A percentile compares a stretch with the other conserved stretches of the same genome.
phyloP scores from a whole-genome alignment of 305 asterid genomes.

The Fraxinus paxiana region DNA sequence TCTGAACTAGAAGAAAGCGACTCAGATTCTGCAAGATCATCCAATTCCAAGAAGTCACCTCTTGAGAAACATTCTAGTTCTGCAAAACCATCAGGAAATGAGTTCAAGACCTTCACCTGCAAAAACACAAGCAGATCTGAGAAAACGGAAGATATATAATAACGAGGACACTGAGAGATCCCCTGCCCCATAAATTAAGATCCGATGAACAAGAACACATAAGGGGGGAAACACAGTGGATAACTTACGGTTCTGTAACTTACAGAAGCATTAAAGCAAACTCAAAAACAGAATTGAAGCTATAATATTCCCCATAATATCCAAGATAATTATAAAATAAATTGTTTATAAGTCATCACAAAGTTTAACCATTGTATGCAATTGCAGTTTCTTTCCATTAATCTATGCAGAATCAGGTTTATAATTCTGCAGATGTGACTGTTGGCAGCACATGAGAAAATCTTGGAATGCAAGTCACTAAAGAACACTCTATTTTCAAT shows the following conservation, averaged over 20 bases:
- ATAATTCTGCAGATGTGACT: not conserved
- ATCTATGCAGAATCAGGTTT: not conserved
- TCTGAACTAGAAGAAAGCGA: slow-evolving; percentile 58
- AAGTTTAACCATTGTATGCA: not conserved
- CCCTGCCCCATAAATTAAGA: not conserved
- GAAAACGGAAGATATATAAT: not conserved
- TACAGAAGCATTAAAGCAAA: not conserved
- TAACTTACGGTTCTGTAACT: not conserved
- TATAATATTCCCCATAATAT: not conserved
- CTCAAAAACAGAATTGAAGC: not conserved
- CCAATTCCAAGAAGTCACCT: slow-evolving; percentile 61
- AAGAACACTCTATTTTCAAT: not conserved
- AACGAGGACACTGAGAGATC: not conserved
- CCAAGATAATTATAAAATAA: not conserved
- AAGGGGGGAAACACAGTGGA: not conserved
- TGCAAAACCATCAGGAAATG: slow-evolving; percentile 8
- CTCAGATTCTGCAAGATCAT: slow-evolving; percentile 46
- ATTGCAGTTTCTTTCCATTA: not conserved
- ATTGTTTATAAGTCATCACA: not conserved
- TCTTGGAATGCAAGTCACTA: not conserved
- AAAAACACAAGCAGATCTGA: not conserved
- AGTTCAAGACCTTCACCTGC: slow-evolving; percentile 1
- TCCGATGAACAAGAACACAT: not conserved
- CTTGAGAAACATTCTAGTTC: slow-evolving; percentile 32
- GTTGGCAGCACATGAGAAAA: not conserved